Conservation (phyloP, 768 basidiomycete genomes). For the Psilocybe azurescens region DNA sequence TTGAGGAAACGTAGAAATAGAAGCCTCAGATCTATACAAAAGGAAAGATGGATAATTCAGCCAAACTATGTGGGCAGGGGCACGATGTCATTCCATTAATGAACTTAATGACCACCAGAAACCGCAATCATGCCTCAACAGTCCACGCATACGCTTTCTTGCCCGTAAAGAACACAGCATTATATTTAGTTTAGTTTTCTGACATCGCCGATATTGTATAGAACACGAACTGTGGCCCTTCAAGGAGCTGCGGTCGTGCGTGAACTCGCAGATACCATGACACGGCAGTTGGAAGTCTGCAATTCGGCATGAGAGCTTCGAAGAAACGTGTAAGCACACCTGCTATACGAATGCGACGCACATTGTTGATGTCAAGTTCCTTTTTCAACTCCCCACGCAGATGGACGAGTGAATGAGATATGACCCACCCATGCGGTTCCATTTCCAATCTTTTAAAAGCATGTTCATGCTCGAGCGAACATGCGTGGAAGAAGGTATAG, state of each 20-base stretch:
- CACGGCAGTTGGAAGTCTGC: background rate
- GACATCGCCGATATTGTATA: background rate
- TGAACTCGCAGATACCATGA: background rate
- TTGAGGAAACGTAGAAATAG: conserved; percentile 10
- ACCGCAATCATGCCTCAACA: background rate
- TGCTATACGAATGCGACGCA: background rate
- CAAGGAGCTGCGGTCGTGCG: background rate
- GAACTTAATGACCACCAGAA: background rate
- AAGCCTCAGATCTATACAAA: background rate
- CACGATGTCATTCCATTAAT: conserved; percentile 13
- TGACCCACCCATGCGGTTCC: background rate
- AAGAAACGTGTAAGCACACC: background rate
- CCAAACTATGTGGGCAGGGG: background rate
- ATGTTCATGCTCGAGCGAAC: background rate
- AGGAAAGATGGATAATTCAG: background rate
- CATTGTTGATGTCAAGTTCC: background rate
- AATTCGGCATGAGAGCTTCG: background rate
- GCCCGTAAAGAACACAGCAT: background rate
- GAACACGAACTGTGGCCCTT: background rate
- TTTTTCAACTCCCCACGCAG: background rate
- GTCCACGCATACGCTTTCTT: background rate
- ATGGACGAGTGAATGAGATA: background rate
- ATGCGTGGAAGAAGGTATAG: background rate
- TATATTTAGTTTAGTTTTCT: background rate
- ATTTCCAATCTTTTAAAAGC: background rate